A percentile compares a stretch with the other conserved stretches of the same genome.
Evolutionary conservation across 2,329 filamentous ascomycete species (phyloP).

Genomic region (Verticillium nubilum): DNA sequence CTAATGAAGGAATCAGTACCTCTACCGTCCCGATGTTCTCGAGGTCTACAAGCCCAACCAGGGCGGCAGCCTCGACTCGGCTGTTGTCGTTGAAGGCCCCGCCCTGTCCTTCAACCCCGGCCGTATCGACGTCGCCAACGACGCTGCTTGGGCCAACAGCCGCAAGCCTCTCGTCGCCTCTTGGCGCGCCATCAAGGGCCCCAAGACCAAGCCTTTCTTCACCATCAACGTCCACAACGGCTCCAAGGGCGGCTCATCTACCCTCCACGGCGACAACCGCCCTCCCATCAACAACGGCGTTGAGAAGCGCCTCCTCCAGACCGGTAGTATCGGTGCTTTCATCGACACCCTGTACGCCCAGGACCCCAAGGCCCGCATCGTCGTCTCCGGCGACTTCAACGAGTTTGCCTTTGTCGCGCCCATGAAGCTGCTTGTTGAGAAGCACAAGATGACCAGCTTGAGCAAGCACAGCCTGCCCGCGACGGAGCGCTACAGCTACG

Average conservation of each 20-base stretch:
- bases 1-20: slow-evolving; percentile 42
- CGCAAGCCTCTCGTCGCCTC: slow-evolving; percentile 64
- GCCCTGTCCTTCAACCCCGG: slow-evolving; percentile 65
- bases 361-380: slow-evolving; percentile 51
- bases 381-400: slow-evolving; percentile 66
- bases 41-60: slow-evolving; percentile 54
- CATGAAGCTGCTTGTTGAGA: slow-evolving; percentile 44
- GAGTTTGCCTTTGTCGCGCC: slow-evolving; percentile 62
- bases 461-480: slow-evolving; percentile 49
- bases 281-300: slow-evolving; percentile 63
- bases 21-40: slow-evolving; percentile 58
- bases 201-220: slow-evolving; percentile 51
- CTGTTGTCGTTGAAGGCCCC: slow-evolving; percentile 51
- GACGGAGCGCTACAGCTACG: slow-evolving; percentile 63
- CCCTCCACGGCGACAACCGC: slow-evolving; percentile 59
- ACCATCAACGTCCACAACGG: slow-evolving; percentile 67
- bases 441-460: slow-evolving; percentile 54
- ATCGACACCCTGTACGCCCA: slow-evolving; percentile 50
- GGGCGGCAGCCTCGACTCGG: slow-evolving; percentile 48
- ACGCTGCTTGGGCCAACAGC: slow-evolving; percentile 49
- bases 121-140: slow-evolving; percentile 56
- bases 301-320: slow-evolving; percentile 49
- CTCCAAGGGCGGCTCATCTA: slow-evolving; percentile 61
- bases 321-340: slow-evolving; percentile 54
- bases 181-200: slow-evolving; percentile 54